Conservation (phyloP, 306 rosid genomes). For the Corylus avellana region DNA sequence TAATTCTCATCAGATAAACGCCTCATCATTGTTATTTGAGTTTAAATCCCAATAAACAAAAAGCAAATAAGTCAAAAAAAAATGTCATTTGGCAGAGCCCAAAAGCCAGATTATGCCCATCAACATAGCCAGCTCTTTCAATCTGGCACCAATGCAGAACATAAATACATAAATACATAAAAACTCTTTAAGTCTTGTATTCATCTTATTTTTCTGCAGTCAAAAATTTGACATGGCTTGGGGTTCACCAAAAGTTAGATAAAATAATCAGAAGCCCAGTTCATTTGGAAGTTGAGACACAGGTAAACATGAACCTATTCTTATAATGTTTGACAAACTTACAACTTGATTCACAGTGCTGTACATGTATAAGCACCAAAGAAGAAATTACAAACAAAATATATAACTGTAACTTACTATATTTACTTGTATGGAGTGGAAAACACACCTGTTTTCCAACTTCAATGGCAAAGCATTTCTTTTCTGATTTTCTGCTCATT, state of each 20-base stretch:
- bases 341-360: conserved; percentile 17
- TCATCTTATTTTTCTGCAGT: background rate
- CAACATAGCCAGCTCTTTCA: background rate
- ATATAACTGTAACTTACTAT: conserved; percentile 15
- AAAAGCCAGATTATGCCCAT: background rate
- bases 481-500: conserved; percentile 4
- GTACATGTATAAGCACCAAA: conserved; percentile 29
- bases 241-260: background rate
- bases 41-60: no score
- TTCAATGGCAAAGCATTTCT: conserved; percentile 2
- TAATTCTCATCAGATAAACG: no score
- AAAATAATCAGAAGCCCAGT: background rate
- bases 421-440: conserved; percentile 17
- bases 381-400: background rate
- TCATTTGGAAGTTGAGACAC: background rate
- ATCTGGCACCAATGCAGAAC: background rate
- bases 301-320: background rate
- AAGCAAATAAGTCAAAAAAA: no score
- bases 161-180: background rate
- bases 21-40: no score
- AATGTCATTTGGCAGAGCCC: background rate
- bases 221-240: background rate
- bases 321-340: conserved; percentile 11
- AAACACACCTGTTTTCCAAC: conserved; percentile 21
- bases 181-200: background rate